Evolutionary conservation across 805 yeast genomes (phyloP).

Genomic region (Ogataea methanolica): DNA sequence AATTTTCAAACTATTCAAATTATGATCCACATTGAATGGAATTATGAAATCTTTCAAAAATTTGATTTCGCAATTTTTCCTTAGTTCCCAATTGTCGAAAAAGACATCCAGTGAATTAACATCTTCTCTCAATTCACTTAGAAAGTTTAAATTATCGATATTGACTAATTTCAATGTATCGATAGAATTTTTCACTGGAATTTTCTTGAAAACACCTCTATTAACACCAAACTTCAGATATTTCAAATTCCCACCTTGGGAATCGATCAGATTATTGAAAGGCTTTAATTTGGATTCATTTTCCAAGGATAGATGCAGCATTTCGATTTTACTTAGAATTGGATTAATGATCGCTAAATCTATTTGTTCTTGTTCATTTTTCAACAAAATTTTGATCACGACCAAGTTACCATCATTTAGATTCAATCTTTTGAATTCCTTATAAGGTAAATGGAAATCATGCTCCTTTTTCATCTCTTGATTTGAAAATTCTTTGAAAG

Average conservation of each 20-base stretch:
- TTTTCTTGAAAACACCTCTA: slow-evolving; percentile 23
- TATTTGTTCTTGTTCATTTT: slow-evolving; percentile 28
- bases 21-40: slow-evolving; percentile 15
- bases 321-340: slow-evolving; percentile 21
- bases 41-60: slow-evolving; percentile 23
- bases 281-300: slow-evolving; percentile 27
- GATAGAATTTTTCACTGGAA: slow-evolving; percentile 22
- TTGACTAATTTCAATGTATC: slow-evolving; percentile 25
- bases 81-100: slow-evolving; percentile 29
- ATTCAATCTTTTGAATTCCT: slow-evolving; percentile 26
- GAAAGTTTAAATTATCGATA: slow-evolving; percentile 25
- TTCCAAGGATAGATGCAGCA: slow-evolving; percentile 26
- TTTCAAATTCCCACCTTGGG: slow-evolving; percentile 15
- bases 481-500: slow-evolving; percentile 26
- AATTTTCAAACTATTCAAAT: slow-evolving; percentile 16
- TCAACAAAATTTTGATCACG: slow-evolving; percentile 27
- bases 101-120: slow-evolving; percentile 26
- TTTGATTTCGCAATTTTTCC: slow-evolving; percentile 22
- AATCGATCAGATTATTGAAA: slow-evolving; percentile 25
- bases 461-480: slow-evolving; percentile 29
- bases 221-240: slow-evolving; percentile 29
- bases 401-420: slow-evolving; percentile 27
- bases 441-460: slow-evolving; percentile 29
- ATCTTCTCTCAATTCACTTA: slow-evolving; percentile 16
- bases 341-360: slow-evolving; percentile 24